These are phyloP conservation scores for Mortierella sp. DNA, from an alignment of 371 early-diverging fungal species.

Conservation along the genomic window DNA sequence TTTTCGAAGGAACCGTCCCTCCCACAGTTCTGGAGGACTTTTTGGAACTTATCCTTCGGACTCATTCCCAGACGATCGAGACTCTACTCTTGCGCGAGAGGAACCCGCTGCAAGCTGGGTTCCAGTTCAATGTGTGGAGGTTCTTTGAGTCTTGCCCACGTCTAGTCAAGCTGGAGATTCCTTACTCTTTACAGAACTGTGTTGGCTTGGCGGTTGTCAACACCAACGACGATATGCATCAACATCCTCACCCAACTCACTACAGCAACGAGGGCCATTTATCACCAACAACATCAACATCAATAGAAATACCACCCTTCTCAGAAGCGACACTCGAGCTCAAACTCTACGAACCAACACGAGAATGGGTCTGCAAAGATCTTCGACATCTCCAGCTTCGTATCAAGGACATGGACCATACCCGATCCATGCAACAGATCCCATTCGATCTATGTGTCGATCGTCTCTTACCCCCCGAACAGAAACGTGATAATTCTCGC, in stretches of 20 bases:
- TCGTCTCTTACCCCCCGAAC: slow-evolving; percentile 28
- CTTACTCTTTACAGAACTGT: slow-evolving; percentile 17
- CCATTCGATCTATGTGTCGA: slow-evolving; percentile 42
- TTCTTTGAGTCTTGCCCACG: slow-evolving; percentile 33
- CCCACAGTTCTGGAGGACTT: slow-evolving; percentile 22
- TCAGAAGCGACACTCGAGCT: not conserved
- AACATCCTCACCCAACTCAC: not conserved
- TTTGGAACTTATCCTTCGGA: slow-evolving; percentile 24
- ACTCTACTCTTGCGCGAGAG: slow-evolving; percentile 7
- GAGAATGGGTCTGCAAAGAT: slow-evolving; percentile 40
- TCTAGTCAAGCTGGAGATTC: slow-evolving; percentile 20
- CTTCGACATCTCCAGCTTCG: slow-evolving; percentile 22
- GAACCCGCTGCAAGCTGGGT: not conserved
- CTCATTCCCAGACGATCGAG: slow-evolving; percentile 25
- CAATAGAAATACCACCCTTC: not conserved
- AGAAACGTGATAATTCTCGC: slow-evolving; percentile 16
- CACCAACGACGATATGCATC: not conserved
- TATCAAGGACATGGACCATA: slow-evolving; percentile 39
- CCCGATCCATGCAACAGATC: slow-evolving; percentile 36
- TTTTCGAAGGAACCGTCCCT: slow-evolving; percentile 37
- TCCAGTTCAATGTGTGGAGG: slow-evolving; percentile 37
- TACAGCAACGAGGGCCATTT: not conserved
- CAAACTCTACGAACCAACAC: slow-evolving; percentile 23
- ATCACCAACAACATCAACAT: not conserved
- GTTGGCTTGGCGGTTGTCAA: not conserved